Conservation (phyloP, 345 rosid genomes). For the Eucalyptus regnans region DNA sequence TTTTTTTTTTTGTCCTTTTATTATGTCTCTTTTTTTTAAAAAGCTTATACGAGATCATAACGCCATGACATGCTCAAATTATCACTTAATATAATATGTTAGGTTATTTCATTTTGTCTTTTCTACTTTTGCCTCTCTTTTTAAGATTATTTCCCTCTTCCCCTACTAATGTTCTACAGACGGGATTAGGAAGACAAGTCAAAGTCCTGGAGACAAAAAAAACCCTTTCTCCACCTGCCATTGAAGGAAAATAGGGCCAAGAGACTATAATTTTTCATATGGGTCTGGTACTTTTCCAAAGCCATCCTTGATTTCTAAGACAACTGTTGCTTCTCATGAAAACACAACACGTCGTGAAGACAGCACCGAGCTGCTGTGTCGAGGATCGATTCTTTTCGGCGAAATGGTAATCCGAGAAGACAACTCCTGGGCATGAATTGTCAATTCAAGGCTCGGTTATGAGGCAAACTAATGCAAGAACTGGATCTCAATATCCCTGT, state of each 20-base stretch:
- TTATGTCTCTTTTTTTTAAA: background rate
- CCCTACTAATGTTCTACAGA: background rate
- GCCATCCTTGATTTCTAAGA: background rate
- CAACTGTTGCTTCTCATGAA: background rate
- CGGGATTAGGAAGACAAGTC: background rate
- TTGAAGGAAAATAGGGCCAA: background rate
- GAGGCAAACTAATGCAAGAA: background rate
- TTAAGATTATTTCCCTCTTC: background rate
- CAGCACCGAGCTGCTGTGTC: background rate
- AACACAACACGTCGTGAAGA: background rate
- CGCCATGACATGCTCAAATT: rapidly evolving
- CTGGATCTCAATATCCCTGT: background rate
- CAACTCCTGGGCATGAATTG: background rate
- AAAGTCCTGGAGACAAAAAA: background rate
- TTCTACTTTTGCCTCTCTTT: background rate
- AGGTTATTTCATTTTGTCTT: background rate
- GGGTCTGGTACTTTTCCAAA: background rate
- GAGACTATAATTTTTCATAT: background rate
- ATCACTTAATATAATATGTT: background rate
- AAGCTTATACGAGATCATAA: background rate
- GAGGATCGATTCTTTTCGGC: background rate
- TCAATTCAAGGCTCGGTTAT: background rate
- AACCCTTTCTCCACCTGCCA: background rate
- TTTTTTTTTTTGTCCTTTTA: too few relatives aligned
- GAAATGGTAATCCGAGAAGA: background rate